These are phyloP conservation scores for Begonia masoniana DNA, from an alignment of 306 rosid genomes.

Conservation along the genomic window DNA sequence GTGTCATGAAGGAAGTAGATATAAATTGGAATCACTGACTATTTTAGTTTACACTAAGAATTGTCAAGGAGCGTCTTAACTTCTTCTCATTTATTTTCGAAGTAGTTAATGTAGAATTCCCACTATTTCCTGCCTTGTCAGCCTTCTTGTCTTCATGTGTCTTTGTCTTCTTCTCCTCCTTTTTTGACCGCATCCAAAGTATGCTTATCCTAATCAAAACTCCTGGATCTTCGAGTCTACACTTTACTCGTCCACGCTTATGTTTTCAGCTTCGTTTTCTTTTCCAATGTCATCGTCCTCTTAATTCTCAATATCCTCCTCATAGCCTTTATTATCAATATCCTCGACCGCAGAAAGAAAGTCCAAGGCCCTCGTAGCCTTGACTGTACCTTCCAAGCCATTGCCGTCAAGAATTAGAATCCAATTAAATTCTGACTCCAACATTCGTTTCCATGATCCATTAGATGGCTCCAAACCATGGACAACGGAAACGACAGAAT, in stretches of 20 bases:
- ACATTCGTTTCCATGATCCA: slow-evolving; percentile 11
- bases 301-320: too few relatives aligned
- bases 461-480: slow-evolving; percentile 15
- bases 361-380: slow-evolving; percentile 44
- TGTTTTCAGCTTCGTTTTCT: slow-evolving; percentile 9
- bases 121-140: slow-evolving; percentile 15
- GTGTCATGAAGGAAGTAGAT: not conserved
- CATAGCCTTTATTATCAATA: too few relatives aligned
- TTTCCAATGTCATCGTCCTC: slow-evolving; percentile 3
- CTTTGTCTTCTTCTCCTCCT: slow-evolving; percentile 7
- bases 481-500: not conserved
- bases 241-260: slow-evolving; percentile 11
- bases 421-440: slow-evolving; percentile 7
- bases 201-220: slow-evolving; percentile 25
- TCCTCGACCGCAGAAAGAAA: not conserved
- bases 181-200: slow-evolving; percentile 17
- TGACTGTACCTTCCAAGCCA: slow-evolving; percentile 7
- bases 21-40: not conserved
- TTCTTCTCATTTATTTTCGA: slow-evolving; percentile 35
- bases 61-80: slow-evolving; percentile 16
- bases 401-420: slow-evolving; percentile 3
- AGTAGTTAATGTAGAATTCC: slow-evolving; percentile 11
- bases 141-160: slow-evolving; percentile 27
- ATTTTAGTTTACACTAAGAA: too few relatives aligned
- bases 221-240: slow-evolving; percentile 14